Evolutionary conservation across 1,284 basidiomycete genomes (phyloP), one percentile per base, ranked within the genome.

Genomic region (Xerocomus tenax): DNA sequence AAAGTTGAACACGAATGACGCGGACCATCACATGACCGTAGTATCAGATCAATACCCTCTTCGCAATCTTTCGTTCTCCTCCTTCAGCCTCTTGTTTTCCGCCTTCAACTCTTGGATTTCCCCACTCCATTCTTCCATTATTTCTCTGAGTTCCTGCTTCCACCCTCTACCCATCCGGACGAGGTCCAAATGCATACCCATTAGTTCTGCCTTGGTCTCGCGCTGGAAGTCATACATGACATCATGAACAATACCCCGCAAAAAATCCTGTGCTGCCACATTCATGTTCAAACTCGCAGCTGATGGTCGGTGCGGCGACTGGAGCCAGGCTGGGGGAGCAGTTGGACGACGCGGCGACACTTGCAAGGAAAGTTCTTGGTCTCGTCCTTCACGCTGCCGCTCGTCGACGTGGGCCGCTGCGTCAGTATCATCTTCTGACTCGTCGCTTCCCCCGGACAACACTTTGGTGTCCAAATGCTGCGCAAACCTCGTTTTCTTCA

Each of bases 141-240:
- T 58, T 41, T 71, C 72, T 48, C 77, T 71, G 63, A 87, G 68
- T 63, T 86, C 84, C 42, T 61, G 61, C 55, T 71, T 67, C 74
- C 72, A 76, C 19, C 75, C 74, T 30, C 80, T 68, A 1, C 82
- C 82, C 78, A 86, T 81, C 48, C 76, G 70, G 26, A 87, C 69
- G 49, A 87, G 59, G 60, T 87, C 84, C 54, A 87, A 59, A 63
- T 87, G 85, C 52, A 87, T 63, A 5, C 82, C 81, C 59, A 76
- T 73, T 74, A 87, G 77, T 69, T 85, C 81, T 25, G 75, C 70
- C 58, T 75, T 75, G 26, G 77, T 78, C 64, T 87, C 82, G 55
- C 74, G 71, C 58, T 81, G 80, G 59, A 78, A 83, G 57, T 87
- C 84, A 55, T 74, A 77, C 77, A 87, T 78, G 49, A 79, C 81